Evolutionary conservation across 179 eudicot species (phyloP).

Genomic region (Silene vulgaris): DNA sequence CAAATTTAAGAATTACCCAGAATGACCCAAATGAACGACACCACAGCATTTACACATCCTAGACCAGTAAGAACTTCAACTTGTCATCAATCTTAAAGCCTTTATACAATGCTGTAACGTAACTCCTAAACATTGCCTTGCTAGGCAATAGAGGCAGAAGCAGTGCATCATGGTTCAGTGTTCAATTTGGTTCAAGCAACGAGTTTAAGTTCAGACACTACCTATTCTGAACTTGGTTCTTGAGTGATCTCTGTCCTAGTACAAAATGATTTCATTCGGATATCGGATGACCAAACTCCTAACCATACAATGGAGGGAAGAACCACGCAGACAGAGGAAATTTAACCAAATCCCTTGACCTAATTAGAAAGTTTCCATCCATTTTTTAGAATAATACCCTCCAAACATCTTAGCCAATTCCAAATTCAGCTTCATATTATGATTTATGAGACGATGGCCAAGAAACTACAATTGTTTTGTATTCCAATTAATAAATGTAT

Average conservation of each 20-base stretch:
- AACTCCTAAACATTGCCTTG: not conserved
- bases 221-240: not conserved
- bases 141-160: not conserved
- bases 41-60: not conserved
- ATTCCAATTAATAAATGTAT: not conserved
- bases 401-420: conserved; percentile 1
- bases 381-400: not conserved
- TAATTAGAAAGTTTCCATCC: not conserved
- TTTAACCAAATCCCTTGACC: not conserved
- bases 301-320: not conserved
- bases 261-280: not conserved
- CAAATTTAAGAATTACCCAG: not conserved
- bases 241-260: not conserved
- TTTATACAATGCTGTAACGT: conserved; percentile 1
- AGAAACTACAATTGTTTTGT: not conserved
- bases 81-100: not conserved
- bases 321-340: not conserved
- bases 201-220: not conserved
- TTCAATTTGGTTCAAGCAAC: not conserved
- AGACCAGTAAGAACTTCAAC: not conserved
- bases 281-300: not conserved
- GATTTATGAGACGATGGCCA: no score
- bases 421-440: not conserved
- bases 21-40: not conserved
- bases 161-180: not conserved